Evolutionary conservation across 2,329 filamentous ascomycete species (phyloP).

Genomic region (Pyrenochaeta sp.): DNA sequence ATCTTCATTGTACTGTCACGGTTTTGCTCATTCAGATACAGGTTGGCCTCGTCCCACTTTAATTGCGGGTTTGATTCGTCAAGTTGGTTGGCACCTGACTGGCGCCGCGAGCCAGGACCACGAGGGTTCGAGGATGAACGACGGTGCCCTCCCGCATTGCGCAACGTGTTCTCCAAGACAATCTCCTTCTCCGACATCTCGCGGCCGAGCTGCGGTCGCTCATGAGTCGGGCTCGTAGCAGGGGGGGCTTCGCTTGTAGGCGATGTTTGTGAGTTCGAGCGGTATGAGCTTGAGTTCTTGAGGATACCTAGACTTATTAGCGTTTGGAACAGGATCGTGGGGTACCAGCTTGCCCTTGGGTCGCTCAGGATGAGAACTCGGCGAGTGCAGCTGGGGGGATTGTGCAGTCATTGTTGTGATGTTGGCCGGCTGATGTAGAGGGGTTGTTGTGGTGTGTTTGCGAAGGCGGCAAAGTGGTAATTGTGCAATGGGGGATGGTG

Average conservation of each 20-base stretch:
- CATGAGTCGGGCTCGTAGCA: conserved; percentile 40
- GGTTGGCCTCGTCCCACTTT: conserved; percentile 98
- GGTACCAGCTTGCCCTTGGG: conserved; percentile 50
- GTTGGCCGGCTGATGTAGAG: neutral
- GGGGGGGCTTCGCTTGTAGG: conserved; percentile 54
- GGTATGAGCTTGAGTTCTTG: conserved; percentile 80
- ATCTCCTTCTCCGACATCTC: conserved; percentile 81
- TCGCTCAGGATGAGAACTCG: conserved; percentile 50
- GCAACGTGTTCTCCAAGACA: conserved; percentile 90
- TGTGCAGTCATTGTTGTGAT: conserved; percentile 44
- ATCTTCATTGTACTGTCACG: conserved; percentile 98
- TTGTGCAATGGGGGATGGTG: conserved; percentile 23
- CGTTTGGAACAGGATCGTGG: conserved; percentile 6
- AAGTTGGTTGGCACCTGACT: conserved; percentile 64
- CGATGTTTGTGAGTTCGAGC: conserved; percentile 59
- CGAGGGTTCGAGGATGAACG: conserved; percentile 79
- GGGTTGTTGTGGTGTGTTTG: conserved; percentile 4
- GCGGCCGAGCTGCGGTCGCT: conserved; percentile 55
- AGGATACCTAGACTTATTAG: conserved; percentile 76
- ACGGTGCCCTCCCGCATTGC: conserved; percentile 89
- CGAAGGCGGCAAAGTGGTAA: neutral
- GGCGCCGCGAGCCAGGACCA: conserved; percentile 75
- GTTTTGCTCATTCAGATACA: conserved; percentile 97
- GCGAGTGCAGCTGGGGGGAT: conserved; percentile 46
- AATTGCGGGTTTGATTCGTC: conserved; percentile 75